A percentile compares a stretch with the other conserved stretches of the same genome.
Conservation (phyloP, 2,329 filamentous ascomycete genomes). For the Trichocomaceae sp. region DNA sequence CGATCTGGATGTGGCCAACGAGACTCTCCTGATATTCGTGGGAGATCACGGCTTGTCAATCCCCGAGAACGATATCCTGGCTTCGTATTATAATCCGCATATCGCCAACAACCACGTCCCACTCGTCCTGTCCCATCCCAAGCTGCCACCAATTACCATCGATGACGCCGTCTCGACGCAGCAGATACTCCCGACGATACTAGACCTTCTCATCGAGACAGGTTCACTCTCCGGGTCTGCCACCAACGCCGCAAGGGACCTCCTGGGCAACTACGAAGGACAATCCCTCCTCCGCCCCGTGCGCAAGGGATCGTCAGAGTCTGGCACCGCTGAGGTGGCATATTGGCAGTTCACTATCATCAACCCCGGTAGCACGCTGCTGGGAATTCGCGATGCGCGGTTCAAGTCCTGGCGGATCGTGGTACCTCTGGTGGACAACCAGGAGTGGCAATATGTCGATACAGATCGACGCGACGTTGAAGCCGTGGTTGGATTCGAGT, state of each 20-base stretch:
- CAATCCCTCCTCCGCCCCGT: slow-evolving; percentile 28
- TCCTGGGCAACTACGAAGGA: slow-evolving; percentile 27
- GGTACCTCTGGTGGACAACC: slow-evolving; percentile 25
- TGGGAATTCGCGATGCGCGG: slow-evolving; percentile 26
- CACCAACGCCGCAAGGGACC: slow-evolving; percentile 19
- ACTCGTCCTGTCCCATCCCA: slow-evolving; percentile 27
- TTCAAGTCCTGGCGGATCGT: slow-evolving; percentile 24
- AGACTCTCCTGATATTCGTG: slow-evolving; percentile 29
- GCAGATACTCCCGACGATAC: slow-evolving; percentile 28
- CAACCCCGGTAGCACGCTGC: slow-evolving; percentile 29
- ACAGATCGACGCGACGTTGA: slow-evolving; percentile 10
- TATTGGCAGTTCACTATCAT: slow-evolving; percentile 31
- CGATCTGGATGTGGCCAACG: slow-evolving; percentile 26
- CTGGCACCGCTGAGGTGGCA: slow-evolving; percentile 17
- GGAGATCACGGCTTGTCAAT: slow-evolving; percentile 32
- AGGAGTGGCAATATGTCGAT: slow-evolving; percentile 30
- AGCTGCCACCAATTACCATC: slow-evolving; percentile 25
- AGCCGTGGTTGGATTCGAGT: slow-evolving; percentile 5
- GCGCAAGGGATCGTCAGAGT: slow-evolving; percentile 14
- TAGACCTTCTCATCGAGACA: slow-evolving; percentile 28
- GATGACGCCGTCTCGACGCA: slow-evolving; percentile 22
- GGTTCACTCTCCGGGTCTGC: slow-evolving; percentile 22
- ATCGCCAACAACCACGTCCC: slow-evolving; percentile 30
- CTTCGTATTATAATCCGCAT: slow-evolving; percentile 29
- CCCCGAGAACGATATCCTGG: slow-evolving; percentile 30